Conservation (phyloP, 179 eudicot genomes). For the Patellifolia procumbens region DNA sequence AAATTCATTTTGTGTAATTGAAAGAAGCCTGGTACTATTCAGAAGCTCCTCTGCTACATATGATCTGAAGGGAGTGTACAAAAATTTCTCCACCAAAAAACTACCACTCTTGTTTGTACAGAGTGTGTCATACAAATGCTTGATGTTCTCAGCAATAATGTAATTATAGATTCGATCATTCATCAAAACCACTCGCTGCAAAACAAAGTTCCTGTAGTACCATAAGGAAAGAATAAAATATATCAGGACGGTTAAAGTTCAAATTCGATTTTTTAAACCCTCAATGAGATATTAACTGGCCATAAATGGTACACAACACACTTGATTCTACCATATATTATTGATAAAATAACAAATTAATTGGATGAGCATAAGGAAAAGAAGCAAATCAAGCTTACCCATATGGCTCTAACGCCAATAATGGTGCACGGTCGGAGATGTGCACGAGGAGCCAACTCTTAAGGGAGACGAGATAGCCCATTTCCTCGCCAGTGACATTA, state of each 20-base stretch:
- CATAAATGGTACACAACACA: no score
- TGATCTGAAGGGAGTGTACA: neutral
- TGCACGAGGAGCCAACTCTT: neutral
- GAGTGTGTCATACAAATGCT: neutral
- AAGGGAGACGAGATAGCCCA: neutral
- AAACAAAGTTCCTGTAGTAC: constrained; percentile 26
- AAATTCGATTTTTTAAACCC: no score
- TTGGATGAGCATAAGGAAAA: neutral
- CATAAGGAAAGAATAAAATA: neutral
- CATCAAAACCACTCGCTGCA: constrained; percentile 23
- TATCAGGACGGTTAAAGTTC: no score
- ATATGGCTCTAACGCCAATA: constrained; percentile 5
- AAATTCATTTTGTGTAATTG: constrained; percentile 10
- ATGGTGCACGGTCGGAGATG: neutral
- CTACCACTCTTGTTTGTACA: constrained; percentile 21
- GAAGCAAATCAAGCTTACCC: constrained; percentile 15
- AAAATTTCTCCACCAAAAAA: constrained; percentile 21
- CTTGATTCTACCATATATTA: no score
- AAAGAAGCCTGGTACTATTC: neutral
- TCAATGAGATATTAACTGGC: no score
- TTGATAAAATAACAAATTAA: neutral
- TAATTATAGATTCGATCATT: neutral
- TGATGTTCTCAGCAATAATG: neutral
- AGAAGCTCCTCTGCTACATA: neutral
- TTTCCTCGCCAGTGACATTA: neutral